Percentiles rank a stretch among this genome's conserved stretches.
These are phyloP conservation scores for Scheffersomyces coipomensis DNA, from an alignment of 805 yeast genomes.

Conservation along the genomic window DNA sequence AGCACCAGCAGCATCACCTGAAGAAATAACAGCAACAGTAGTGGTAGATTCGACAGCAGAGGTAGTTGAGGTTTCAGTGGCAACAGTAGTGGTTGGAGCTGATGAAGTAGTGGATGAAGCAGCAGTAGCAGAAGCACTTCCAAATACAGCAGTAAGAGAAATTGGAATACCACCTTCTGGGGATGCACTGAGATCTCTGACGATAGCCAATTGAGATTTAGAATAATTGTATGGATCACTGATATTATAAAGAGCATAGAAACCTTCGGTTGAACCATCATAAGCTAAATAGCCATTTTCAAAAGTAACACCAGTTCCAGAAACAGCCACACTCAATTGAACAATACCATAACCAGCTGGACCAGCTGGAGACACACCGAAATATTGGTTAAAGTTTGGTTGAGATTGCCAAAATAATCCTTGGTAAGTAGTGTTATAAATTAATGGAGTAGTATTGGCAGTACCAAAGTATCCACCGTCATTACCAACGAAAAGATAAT, in stretches of 20 bases:
- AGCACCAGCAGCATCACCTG: slow-evolving; percentile 30
- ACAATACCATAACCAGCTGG: slow-evolving; percentile 3
- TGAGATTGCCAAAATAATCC: background rate
- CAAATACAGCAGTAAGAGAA: background rate
- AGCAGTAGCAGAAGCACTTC: too few species aligned
- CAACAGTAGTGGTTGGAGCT: slow-evolving; percentile 1
- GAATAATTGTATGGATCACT: slow-evolving; percentile 29
- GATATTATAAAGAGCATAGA: slow-evolving; percentile 25
- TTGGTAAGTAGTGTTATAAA: background rate
- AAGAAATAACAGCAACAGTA: slow-evolving; percentile 34
- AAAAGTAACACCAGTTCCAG: slow-evolving; percentile 6
- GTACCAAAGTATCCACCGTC: slow-evolving; percentile 8
- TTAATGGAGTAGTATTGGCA: background rate
- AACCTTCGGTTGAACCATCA: slow-evolving; percentile 14
- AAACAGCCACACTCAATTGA: slow-evolving; percentile 6
- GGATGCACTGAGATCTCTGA: slow-evolving; percentile 1
- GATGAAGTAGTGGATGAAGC: too few species aligned
- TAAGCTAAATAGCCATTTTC: slow-evolving; percentile 14
- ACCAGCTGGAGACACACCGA: slow-evolving; percentile 2
- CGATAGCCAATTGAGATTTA: slow-evolving; percentile 13
- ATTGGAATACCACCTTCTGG: slow-evolving; percentile 5
- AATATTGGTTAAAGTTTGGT: slow-evolving; percentile 1
- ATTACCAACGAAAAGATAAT: slow-evolving; percentile 33
- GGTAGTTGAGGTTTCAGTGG: too few species aligned
- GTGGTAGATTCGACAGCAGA: slow-evolving; percentile 13